A percentile compares a stretch with the other conserved stretches of the same genome.
phyloP scores from a whole-genome alignment of 1,139 yeast genomes.

The Geotrichum aggregatum region DNA sequence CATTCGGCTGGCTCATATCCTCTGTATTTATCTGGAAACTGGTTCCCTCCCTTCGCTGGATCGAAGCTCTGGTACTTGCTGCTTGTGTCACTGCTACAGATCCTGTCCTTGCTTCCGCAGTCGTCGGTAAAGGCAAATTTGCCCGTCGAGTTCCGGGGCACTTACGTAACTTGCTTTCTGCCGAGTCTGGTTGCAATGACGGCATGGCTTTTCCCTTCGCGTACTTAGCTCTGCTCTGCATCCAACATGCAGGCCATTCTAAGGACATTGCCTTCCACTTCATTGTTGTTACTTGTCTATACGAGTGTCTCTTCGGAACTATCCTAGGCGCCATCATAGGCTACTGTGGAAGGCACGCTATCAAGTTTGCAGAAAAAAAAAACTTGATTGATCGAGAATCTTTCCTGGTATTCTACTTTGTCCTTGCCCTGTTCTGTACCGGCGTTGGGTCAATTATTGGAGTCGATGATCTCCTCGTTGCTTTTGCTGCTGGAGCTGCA shows the following conservation, averaged over 20 bases:
- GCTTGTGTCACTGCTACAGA: slow-evolving; percentile 98
- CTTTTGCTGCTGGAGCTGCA: slow-evolving; percentile 94
- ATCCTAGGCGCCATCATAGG: slow-evolving; percentile 75
- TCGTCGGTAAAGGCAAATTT: slow-evolving; percentile 94
- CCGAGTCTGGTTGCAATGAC: slow-evolving; percentile 96
- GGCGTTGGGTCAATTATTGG: slow-evolving; percentile 93
- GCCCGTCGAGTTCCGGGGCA: slow-evolving; percentile 97
- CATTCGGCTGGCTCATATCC: slow-evolving; percentile 85
- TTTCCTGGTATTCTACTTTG: slow-evolving; percentile 83
- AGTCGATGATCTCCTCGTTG: slow-evolving; percentile 87
- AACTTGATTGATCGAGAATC: slow-evolving; percentile 89
- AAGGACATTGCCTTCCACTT: slow-evolving; percentile 77
- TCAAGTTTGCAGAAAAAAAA: slow-evolving; percentile 70
- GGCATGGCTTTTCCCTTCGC: slow-evolving; percentile 98
- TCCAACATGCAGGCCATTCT: slow-evolving; percentile 61
- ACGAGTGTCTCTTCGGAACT: slow-evolving; percentile 85
- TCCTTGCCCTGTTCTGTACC: slow-evolving; percentile 80
- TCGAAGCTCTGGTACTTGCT: slow-evolving; percentile 72
- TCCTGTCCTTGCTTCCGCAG: slow-evolving; percentile 96
- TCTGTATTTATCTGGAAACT: slow-evolving; percentile 82
- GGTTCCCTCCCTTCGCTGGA: slow-evolving; percentile 73
- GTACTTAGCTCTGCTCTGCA: slow-evolving; percentile 64
- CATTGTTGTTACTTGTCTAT: slow-evolving; percentile 73
- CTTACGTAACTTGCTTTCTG: slow-evolving; percentile 79
- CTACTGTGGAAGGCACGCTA: slow-evolving; percentile 63